These are phyloP conservation scores for Sarcodon sp. DNA, from an alignment of 768 basidiomycete genomes.

Conservation along the genomic window DNA sequence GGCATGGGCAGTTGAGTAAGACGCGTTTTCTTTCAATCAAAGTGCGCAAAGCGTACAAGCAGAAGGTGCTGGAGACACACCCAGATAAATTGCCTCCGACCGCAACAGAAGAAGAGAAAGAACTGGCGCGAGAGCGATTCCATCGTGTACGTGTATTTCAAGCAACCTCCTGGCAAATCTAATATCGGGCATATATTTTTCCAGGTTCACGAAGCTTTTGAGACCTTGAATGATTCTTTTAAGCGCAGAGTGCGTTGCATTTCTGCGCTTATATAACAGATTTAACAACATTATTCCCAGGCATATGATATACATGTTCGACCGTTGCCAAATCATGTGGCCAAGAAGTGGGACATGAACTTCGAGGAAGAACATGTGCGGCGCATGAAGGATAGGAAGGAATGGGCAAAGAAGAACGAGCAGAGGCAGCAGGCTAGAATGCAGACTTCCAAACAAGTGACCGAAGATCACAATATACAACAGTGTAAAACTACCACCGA, in stretches of 20 bases:
- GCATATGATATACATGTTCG: constrained; percentile 8
- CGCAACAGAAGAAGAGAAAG: constrained; percentile 36
- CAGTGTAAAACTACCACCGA: not conserved
- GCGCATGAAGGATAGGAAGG: constrained; percentile 35
- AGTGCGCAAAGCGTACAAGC: constrained; percentile 61
- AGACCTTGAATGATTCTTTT: constrained; percentile 38
- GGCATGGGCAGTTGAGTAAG: no score
- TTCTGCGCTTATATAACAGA: not conserved
- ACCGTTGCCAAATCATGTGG: not conserved
- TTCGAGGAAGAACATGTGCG: constrained; percentile 25
- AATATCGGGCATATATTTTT: no score
- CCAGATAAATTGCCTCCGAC: constrained; percentile 55
- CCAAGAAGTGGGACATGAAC: constrained; percentile 11
- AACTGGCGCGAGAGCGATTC: constrained; percentile 43
- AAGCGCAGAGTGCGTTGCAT: constrained; percentile 37
- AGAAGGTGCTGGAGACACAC: constrained; percentile 57
- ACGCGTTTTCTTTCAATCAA: not conserved
- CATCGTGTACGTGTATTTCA: constrained; percentile 31
- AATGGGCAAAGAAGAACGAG: constrained; percentile 27
- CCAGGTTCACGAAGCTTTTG: constrained; percentile 54
- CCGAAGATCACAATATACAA: not conserved
- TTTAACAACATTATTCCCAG: constrained; percentile 2
- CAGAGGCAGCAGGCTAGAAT: not conserved
- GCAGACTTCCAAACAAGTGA: not conserved
- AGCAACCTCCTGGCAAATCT: no score